phyloP scores from a whole-genome alignment of 2,329 filamentous ascomycete species.

The Exophiala viscosa region DNA sequence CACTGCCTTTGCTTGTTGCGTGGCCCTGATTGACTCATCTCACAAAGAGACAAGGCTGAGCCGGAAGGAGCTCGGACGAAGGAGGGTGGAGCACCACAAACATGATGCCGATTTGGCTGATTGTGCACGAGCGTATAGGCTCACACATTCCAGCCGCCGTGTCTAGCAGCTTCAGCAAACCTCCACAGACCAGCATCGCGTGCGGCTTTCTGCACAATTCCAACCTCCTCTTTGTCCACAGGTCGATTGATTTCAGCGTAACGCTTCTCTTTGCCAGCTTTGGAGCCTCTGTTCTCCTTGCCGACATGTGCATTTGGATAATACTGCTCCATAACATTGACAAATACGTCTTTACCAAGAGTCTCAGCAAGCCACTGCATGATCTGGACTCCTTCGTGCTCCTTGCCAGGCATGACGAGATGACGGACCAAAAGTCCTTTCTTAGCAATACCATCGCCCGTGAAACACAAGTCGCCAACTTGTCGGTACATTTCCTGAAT shows the following conservation, averaged over 20 bases:
- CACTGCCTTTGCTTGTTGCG: too few species aligned
- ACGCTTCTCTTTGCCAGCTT: slow-evolving; percentile 49
- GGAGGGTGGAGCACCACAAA: neutral
- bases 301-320: slow-evolving; percentile 77
- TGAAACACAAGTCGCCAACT: slow-evolving; percentile 80
- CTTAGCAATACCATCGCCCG: slow-evolving; percentile 74
- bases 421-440: slow-evolving; percentile 72
- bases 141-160: slow-evolving; percentile 53
- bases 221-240: slow-evolving; percentile 62
- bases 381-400: slow-evolving; percentile 68
- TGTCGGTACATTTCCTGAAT: slow-evolving; percentile 76
- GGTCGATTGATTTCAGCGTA: slow-evolving; percentile 78
- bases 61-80: neutral
- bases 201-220: slow-evolving; percentile 63
- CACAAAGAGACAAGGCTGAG: slow-evolving; percentile 10
- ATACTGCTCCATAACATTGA: slow-evolving; percentile 90
- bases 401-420: slow-evolving; percentile 78
- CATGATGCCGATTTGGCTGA: neutral
- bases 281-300: slow-evolving; percentile 52
- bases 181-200: slow-evolving; percentile 71
- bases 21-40: neutral
- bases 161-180: slow-evolving; percentile 64
- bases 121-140: neutral
- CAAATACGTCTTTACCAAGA: slow-evolving; percentile 70
- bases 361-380: slow-evolving; percentile 72